Conservation (phyloP, 352 stramenopile genomes). For the Phytopythium boreale region DNA sequence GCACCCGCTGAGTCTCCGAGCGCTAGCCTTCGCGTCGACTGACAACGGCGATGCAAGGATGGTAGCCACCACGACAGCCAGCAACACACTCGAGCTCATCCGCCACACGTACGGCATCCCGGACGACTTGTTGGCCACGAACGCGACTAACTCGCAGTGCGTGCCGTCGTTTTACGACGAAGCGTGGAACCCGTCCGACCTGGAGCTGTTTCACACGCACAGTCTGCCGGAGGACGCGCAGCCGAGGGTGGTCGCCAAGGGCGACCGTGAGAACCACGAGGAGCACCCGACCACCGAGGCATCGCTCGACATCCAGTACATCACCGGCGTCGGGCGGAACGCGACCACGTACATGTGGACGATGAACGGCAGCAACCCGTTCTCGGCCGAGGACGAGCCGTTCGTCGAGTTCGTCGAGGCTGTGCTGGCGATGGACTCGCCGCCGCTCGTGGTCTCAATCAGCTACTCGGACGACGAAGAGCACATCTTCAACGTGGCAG, state of each 20-base stretch:
- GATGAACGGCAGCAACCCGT: slow-evolving; percentile 84
- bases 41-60: slow-evolving; percentile 2
- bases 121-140: slow-evolving; percentile 61
- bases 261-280: slow-evolving; percentile 40
- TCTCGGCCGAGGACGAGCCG: slow-evolving; percentile 77
- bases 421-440: slow-evolving; percentile 60
- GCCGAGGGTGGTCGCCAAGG: slow-evolving; percentile 56
- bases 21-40: slow-evolving; percentile 29
- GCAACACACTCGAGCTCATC: slow-evolving; percentile 40
- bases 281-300: slow-evolving; percentile 57
- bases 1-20: slow-evolving; percentile 52
- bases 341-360: slow-evolving; percentile 78
- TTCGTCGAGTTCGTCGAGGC: slow-evolving; percentile 81
- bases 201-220: slow-evolving; percentile 51
- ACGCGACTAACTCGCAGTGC: slow-evolving; percentile 53
- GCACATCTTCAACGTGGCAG: slow-evolving; percentile 73
- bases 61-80: slow-evolving; percentile 1
- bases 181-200: slow-evolving; percentile 49
- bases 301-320: slow-evolving; percentile 90
- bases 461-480: slow-evolving; percentile 91
- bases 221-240: slow-evolving; percentile 43
- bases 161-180: slow-evolving; percentile 82
- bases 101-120: slow-evolving; percentile 66
- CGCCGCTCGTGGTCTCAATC: slow-evolving; percentile 86
- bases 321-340: slow-evolving; percentile 80